Conservation (phyloP, 768 basidiomycete species). For the Suillus spraguei region DNA sequence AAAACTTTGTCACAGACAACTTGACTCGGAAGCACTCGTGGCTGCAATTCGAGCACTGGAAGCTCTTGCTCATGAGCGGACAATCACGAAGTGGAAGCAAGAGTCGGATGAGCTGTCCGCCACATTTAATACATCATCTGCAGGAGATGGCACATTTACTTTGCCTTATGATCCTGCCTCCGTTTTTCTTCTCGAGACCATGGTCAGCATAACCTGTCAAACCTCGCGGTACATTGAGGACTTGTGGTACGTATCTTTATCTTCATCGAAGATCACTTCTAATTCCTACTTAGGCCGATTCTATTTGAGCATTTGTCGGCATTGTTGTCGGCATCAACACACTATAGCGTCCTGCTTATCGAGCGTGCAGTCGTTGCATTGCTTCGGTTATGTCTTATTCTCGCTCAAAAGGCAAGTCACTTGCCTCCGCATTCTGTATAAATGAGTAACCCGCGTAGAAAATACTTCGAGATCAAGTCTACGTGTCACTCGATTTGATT, state of each 20-base stretch:
- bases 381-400: conserved; percentile 78
- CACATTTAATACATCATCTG: conserved; percentile 33
- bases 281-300: conserved; percentile 71
- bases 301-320: conserved; percentile 92
- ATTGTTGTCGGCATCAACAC: conserved; percentile 71
- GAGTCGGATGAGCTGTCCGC: conserved; percentile 60
- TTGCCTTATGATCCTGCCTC: conserved; percentile 95
- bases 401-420: conserved; percentile 71
- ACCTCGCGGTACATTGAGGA: conserved; percentile 81
- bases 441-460: conserved; percentile 45
- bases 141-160: conserved; percentile 50
- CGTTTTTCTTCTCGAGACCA: conserved; percentile 91
- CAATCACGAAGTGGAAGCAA: conserved; percentile 75
- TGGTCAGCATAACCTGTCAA: conserved; percentile 86
- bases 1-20: conserved; percentile 52
- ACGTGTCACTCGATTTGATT: conserved; percentile 89
- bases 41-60: conserved; percentile 87
- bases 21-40: conserved; percentile 77
- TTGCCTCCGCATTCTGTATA: conserved; percentile 2
- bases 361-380: conserved; percentile 93
- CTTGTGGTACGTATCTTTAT: conserved; percentile 64
- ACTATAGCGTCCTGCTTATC: conserved; percentile 89
- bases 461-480: conserved; percentile 88
- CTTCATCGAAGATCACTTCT: conserved; percentile 2
- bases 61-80: conserved; percentile 87